A percentile compares a stretch with the other conserved stretches of the same genome.
phyloP scores from a whole-genome alignment of 1,284 basidiomycete species.

The Mycosarcoma maydis region DNA sequence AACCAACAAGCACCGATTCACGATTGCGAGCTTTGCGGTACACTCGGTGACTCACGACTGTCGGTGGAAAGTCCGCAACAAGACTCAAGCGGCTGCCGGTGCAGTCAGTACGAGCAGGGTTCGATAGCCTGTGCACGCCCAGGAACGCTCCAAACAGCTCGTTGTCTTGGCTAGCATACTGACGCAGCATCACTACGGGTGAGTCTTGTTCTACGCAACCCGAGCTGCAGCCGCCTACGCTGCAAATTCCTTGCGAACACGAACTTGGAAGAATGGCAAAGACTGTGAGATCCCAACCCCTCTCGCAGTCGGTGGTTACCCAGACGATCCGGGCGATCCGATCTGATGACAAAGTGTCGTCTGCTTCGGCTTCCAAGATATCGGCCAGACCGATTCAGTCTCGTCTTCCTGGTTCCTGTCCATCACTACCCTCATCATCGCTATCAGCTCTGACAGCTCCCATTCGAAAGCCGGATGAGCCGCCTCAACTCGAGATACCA shows the following conservation, averaged over 20 bases:
- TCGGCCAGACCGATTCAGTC: background rate
- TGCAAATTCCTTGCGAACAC: too few species aligned
- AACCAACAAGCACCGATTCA: background rate
- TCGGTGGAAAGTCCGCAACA: too few species aligned
- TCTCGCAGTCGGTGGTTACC: slow-evolving; percentile 14
- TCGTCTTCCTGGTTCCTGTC: background rate
- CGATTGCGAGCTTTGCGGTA: too few species aligned
- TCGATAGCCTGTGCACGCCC: background rate
- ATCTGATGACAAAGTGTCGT: slow-evolving; percentile 15
- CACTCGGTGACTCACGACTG: too few species aligned
- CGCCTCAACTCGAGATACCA: background rate
- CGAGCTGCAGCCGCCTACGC: background rate
- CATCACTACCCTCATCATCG: slow-evolving; percentile 1
- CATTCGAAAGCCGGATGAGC: background rate
- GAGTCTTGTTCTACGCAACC: too few species aligned
- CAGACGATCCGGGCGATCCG: too few species aligned
- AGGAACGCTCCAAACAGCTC: background rate
- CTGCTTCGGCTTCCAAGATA: background rate
- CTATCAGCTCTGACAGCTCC: too few species aligned
- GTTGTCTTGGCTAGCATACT: background rate
- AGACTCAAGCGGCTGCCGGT: too few species aligned
- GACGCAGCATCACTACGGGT: too few species aligned
- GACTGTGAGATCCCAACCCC: slow-evolving; percentile 8
- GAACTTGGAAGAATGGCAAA: slow-evolving; percentile 9
- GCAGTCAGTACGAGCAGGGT: too few species aligned